Base-by-base conservation (phyloP, 1,139 yeast species). In the Keqinozyma sinolaborantium region DNA sequence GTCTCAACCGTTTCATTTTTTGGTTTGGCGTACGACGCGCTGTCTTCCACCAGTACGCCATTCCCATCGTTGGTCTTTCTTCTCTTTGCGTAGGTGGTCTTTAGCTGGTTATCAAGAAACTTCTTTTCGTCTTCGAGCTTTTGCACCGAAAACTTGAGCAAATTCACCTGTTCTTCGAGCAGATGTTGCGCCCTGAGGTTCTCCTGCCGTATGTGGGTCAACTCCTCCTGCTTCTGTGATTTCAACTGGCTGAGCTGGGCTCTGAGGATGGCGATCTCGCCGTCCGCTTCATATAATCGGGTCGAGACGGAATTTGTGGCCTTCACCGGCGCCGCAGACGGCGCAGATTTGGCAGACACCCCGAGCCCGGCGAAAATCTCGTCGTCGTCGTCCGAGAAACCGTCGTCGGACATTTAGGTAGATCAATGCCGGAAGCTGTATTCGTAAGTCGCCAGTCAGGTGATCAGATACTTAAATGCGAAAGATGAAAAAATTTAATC, bases 211-310 rank as follows among this genome's bases (percentile, higher is more conserved):
- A 81, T 42, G 15, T 64, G 62, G 13, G 51, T 52, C n/a, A 70
- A 53, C 41, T 73, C 79, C 3, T 61, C 57, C 3, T 58, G 62
- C 33, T 71, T 72, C 26, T 58, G 68, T 19, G 54, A 53, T 31
- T 74, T 76, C 8, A 74, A 48, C 30, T 70, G 70, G 13, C 69
- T 59, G 29, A 85, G 56, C 45, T 82, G 85, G 13, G 82, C 77
- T 35, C 90, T 62, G 15, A 87, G 64, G 24, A 86, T 79, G 8
- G 94, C 79, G 19, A 83, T 77, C 48, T 87, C 95, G 3, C 95
- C 95, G 41, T 73, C 80, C 1, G 87, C 80, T 24, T 65, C 62
- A 38, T 64, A 65, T 9, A 78, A 42, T 24, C 21, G 21, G 9
- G 21, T 18, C 7, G 21, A 18, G 7, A 7, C 21, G 9, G 10